These are phyloP conservation scores for Leptographium galeiforme DNA, from an alignment of 2,329 filamentous ascomycete genomes.

Conservation along the genomic window DNA sequence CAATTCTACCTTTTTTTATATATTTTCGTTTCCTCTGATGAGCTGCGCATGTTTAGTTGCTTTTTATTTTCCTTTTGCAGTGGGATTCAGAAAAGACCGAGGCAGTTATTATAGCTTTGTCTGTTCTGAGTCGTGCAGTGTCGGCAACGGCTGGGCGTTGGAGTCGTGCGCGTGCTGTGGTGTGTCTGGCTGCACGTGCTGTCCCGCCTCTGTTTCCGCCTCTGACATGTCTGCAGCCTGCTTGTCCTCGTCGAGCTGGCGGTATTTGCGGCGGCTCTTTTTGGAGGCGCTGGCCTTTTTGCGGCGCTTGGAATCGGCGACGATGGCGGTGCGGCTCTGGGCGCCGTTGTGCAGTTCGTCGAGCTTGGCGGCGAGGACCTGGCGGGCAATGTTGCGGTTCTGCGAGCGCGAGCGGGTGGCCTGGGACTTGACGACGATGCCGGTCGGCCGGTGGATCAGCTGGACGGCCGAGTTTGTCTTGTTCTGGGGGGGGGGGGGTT, in stretches of 20 bases:
- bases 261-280: conserved; percentile 73
- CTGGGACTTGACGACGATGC: conserved; percentile 88
- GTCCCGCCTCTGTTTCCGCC: conserved; percentile 2
- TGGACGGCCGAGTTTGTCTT: conserved; percentile 96
- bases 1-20: conserved; percentile 35
- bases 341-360: conserved; percentile 64
- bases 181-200: background rate
- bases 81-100: background rate
- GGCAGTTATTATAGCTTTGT: background rate
- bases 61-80: background rate
- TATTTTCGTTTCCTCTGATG: conserved; percentile 18
- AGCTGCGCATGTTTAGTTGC: background rate
- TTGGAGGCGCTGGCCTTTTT: conserved; percentile 66
- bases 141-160: too few relatives aligned
- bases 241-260: conserved; percentile 27
- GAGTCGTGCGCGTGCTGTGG: too few relatives aligned
- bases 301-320: conserved; percentile 48
- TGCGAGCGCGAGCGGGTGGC: conserved; percentile 75
- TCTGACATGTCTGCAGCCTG: background rate
- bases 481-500: conserved; percentile 47
- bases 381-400: conserved; percentile 75
- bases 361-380: conserved; percentile 58
- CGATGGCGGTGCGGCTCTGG: conserved; percentile 50
- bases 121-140: too few relatives aligned
- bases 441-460: conserved; percentile 77